A percentile compares a stretch with the other conserved stretches of the same genome.
Conservation (phyloP, 208 protist species). For the Naegleria lovaniensis region DNA sequence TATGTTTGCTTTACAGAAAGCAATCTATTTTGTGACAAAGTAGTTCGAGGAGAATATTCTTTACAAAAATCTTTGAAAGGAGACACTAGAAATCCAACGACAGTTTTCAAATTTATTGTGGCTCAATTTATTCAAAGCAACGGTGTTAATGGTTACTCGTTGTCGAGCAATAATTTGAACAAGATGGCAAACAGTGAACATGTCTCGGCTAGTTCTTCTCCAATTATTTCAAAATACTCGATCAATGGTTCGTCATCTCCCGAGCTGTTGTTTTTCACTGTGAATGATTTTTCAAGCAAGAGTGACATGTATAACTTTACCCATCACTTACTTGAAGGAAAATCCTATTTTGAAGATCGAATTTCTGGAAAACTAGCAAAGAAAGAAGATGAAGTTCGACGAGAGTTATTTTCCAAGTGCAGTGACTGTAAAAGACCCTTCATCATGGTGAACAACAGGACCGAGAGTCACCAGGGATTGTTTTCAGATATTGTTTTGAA, state of each 20-base stretch:
- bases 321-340: background rate
- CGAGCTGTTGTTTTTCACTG: background rate
- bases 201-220: background rate
- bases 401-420: background rate
- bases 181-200: too few species aligned
- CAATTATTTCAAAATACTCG: background rate
- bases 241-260: background rate
- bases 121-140: background rate
- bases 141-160: background rate
- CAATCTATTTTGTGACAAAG: background rate
- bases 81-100: background rate
- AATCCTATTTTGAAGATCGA: background rate
- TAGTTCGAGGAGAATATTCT: background rate
- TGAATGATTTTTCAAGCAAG: background rate
- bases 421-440: too few species aligned
- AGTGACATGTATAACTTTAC: background rate
- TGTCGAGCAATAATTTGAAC: too few species aligned
- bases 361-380: background rate
- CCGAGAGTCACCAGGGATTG: too few species aligned
- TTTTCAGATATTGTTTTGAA: too few species aligned
- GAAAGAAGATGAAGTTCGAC: background rate
- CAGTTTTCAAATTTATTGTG: background rate
- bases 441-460: too few species aligned
- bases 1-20: background rate
- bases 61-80: background rate